Conservation (phyloP, 371 early-diverging fungal species). For the Furculomyces boomerangus region DNA sequence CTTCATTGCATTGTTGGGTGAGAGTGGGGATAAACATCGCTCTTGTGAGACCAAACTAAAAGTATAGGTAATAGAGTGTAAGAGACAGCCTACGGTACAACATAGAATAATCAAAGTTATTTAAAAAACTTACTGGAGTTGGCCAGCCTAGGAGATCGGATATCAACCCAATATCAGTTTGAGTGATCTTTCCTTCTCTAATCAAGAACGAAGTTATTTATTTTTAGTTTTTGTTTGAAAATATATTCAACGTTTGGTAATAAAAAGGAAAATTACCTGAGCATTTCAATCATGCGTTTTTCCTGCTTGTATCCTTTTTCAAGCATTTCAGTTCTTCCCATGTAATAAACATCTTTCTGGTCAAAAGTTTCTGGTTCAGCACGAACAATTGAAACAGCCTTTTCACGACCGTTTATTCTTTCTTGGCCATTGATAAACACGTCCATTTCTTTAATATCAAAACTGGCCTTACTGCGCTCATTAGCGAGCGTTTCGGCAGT, state of each 20-base stretch:
- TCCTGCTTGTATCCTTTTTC: slow-evolving; percentile 16
- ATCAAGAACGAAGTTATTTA: too few relatives aligned
- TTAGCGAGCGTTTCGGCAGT: not conserved
- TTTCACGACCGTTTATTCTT: too few relatives aligned
- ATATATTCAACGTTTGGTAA: too few relatives aligned
- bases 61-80: too few relatives aligned
- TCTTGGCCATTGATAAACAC: not conserved
- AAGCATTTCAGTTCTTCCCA: slow-evolving; percentile 18
- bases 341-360: slow-evolving; percentile 11
- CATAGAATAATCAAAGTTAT: too few relatives aligned
- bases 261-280: slow-evolving; percentile 2
- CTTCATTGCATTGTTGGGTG: slow-evolving; percentile 48
- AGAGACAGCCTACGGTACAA: too few relatives aligned
- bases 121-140: not conserved
- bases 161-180: not conserved
- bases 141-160: not conserved
- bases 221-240: too few relatives aligned
- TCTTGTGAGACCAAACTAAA: slow-evolving; percentile 25
- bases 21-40: slow-evolving; percentile 67
- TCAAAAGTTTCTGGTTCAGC: slow-evolving; percentile 17
- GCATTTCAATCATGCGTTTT: slow-evolving; percentile 12
- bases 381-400: slow-evolving; percentile 8
- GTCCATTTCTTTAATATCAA: not conserved
- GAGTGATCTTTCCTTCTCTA: not conserved
- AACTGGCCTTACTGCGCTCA: not conserved